phyloP scores from a whole-genome alignment of 345 rosid species.

The Sonneratia alba region DNA sequence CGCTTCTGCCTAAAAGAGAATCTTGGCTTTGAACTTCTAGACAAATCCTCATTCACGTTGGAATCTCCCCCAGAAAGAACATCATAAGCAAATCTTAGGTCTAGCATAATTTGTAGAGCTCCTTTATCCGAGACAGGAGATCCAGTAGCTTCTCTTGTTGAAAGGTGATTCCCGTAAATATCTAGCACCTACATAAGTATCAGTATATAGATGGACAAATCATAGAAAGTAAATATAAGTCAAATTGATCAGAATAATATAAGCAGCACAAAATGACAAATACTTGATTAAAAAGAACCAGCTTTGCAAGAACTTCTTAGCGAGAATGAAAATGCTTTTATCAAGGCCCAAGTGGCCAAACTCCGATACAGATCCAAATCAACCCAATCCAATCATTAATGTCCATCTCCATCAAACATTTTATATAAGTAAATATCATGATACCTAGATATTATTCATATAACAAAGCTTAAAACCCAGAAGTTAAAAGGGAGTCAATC shows the following conservation, averaged over 20 bases:
- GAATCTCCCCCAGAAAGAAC: conserved; percentile 74
- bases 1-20: conserved; percentile 52
- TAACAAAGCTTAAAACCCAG: not conserved
- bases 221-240: not conserved
- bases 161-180: conserved; percentile 66
- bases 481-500: not conserved
- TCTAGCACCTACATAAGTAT: conserved; percentile 37
- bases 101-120: conserved; percentile 74
- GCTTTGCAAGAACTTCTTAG: not conserved
- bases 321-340: not conserved
- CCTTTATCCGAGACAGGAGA: conserved; percentile 90
- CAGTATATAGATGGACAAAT: not conserved
- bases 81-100: conserved; percentile 76
- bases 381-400: not conserved
- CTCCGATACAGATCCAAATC: not conserved
- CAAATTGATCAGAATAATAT: not conserved
- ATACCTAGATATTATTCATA: not conserved
- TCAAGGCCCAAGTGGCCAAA: not conserved
- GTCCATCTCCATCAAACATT: not conserved
- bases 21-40: conserved; percentile 43
- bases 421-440: not conserved
- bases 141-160: conserved; percentile 46
- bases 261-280: not conserved
- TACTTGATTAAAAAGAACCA: not conserved
- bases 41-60: conserved; percentile 33